phyloP scores from a whole-genome alignment of 768 basidiomycete species.

The Pisolithus tinctorius region DNA sequence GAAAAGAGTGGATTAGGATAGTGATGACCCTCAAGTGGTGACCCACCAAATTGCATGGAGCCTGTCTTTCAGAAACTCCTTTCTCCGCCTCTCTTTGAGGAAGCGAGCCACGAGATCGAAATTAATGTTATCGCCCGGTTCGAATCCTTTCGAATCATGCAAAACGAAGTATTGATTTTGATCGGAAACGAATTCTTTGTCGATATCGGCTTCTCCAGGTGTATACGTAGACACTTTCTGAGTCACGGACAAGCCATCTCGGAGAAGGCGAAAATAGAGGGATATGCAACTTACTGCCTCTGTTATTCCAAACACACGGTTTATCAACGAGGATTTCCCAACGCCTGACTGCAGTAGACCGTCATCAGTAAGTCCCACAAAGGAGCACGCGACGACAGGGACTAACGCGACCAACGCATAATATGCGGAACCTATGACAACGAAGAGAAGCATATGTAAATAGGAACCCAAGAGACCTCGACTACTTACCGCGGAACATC shows the following conservation, averaged over 20 bases:
- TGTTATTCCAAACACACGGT: neutral
- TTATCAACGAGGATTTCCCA: neutral
- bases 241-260: neutral
- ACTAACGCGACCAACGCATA: too few species aligned
- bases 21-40: neutral
- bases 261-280: neutral
- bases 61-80: neutral
- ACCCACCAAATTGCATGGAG: constrained; percentile 11
- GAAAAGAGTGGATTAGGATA: neutral
- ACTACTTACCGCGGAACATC: too few species aligned
- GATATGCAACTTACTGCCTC: too few species aligned
- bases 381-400: too few species aligned
- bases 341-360: neutral
- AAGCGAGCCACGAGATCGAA: neutral
- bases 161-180: constrained; percentile 8
- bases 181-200: constrained; percentile 1
- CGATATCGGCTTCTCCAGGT: constrained; percentile 7
- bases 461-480: too few species aligned
- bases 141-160: constrained; percentile 12
- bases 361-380: too few species aligned
- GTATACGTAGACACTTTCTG: neutral
- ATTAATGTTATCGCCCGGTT: constrained; percentile 8
- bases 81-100: constrained; percentile 6
- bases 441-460: too few species aligned
- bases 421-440: too few species aligned